Evolutionary conservation across 2,329 filamentous ascomycete genomes (phyloP).

Genomic region (Leptodontidium sp.): DNA sequence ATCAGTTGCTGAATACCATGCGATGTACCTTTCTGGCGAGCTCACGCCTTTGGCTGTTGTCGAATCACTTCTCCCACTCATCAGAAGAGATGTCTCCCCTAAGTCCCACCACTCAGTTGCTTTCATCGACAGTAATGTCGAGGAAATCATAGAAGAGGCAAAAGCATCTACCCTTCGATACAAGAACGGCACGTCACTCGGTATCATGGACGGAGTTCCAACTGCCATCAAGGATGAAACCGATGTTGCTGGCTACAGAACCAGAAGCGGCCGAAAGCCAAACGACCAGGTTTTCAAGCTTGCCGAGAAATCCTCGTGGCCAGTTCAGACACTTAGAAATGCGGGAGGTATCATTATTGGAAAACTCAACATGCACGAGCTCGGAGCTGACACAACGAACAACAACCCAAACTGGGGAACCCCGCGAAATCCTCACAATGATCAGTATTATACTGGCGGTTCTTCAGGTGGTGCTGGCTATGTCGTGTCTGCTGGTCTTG

Average conservation of each 20-base stretch:
- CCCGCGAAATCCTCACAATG: conserved; percentile 78
- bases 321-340: conserved; percentile 73
- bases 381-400: conserved; percentile 80
- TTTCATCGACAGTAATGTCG: conserved; percentile 73
- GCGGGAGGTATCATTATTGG: conserved; percentile 78
- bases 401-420: conserved; percentile 88
- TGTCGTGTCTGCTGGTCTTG: conserved; percentile 72
- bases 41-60: conserved; percentile 77
- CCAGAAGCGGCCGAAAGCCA: conserved; percentile 76
- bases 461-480: conserved; percentile 94
- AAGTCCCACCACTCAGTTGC: conserved; percentile 71
- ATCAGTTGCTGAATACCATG: conserved; percentile 79
- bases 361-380: conserved; percentile 88
- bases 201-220: conserved; percentile 82
- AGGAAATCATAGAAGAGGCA: conserved; percentile 72
- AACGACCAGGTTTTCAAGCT: conserved; percentile 81
- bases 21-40: conserved; percentile 73
- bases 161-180: conserved; percentile 78
- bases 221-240: conserved; percentile 86
- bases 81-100: conserved; percentile 64
- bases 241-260: conserved; percentile 76
- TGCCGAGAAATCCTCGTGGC: conserved; percentile 74
- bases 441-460: conserved; percentile 78
- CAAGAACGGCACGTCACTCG: conserved; percentile 68
- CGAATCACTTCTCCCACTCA: conserved; percentile 74